phyloP scores from a whole-genome alignment of 2,329 filamentous ascomycete genomes.

The Volutella citrinella region DNA sequence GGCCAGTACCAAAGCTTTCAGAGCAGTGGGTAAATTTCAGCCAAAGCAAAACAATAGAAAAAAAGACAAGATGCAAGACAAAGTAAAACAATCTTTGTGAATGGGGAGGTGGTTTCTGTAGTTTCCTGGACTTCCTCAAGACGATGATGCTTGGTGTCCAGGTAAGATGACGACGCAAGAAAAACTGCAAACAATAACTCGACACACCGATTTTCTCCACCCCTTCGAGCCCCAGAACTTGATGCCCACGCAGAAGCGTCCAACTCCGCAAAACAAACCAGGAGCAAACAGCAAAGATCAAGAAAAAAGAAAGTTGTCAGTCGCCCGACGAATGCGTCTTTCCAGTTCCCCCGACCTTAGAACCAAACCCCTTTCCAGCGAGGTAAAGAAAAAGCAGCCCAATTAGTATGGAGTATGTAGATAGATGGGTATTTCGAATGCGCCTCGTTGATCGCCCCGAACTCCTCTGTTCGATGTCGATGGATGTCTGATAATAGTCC shows the following conservation, averaged over 20 bases:
- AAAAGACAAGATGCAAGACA: constrained; percentile 7
- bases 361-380: constrained; percentile 14
- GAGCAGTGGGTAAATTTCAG: too few relatives aligned
- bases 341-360: constrained; percentile 21
- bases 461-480: too few relatives aligned
- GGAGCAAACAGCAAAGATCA: constrained; percentile 10
- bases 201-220: constrained; percentile 15
- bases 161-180: constrained; percentile 4
- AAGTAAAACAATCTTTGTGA: constrained; percentile 10
- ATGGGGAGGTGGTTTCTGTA: constrained; percentile 10
- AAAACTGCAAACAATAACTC: constrained; percentile 7
- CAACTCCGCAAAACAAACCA: constrained; percentile 16
- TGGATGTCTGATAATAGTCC: too few relatives aligned
- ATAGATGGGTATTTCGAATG: too few relatives aligned
- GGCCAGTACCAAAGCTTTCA: too few relatives aligned
- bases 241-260: constrained; percentile 11
- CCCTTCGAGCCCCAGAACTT: constrained; percentile 10
- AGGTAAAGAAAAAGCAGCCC: constrained; percentile 17
- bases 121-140: constrained; percentile 9
- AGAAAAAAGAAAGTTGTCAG: constrained; percentile 17
- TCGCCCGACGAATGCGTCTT: constrained; percentile 29
- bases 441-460: too few relatives aligned
- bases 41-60: constrained; percentile 9
- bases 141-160: constrained; percentile 8
- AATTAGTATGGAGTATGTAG: constrained; percentile 16